Base-by-base conservation (phyloP, 345 rosid species). In the Excoecaria cochinchinensis region DNA sequence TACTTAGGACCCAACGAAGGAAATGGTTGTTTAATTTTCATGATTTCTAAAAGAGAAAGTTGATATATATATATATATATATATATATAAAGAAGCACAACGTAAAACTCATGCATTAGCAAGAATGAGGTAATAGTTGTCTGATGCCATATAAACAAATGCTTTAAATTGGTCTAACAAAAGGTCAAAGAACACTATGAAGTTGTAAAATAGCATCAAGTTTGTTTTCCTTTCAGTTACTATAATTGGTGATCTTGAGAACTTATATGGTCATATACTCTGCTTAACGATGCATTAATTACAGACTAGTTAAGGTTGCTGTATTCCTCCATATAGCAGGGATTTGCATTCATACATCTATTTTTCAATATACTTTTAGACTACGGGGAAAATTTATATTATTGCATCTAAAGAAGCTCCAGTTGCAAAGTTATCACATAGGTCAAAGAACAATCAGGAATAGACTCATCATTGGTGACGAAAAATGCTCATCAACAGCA, bases 211-310 rank as follows among this genome's bases (percentile, higher is more conserved):
- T 42, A n/a, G 31, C 85, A 78, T 83, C 82, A 50, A 69, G 86
- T 85, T 21, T 52, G 57, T 16, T 16, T 52, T 3, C 57, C 57
- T 16, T 15, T 2, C 16, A 51, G 56, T 14, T 3, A 52, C 6
- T 0, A 52, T 15, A 53, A 53, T 19, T 53, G 48, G 48, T 44
- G 48, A 44, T 44, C 48, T 0, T 58, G 62, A 58, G 62, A 58
- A 58, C 85, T 17, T 76, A 82, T 71, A 79, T 68, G 78, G 77
- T 80, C 82, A 83, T 80, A 67, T 78, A 85, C 63, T 11, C 24
- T 31, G 6, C 57, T 53, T 2, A 6, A 53, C 57, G 0, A 5
- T 3, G 31, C 21, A 24, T 57, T 57, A 16, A 38, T 38, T 7
- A 0, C 47, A 65, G 15, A 65, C 13, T 21, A 65, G 25, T 42